Percentiles rank a stretch among this genome's conserved stretches.
Conservation (phyloP, 805 yeast species). For the Scheffersomyces amazonensis region DNA sequence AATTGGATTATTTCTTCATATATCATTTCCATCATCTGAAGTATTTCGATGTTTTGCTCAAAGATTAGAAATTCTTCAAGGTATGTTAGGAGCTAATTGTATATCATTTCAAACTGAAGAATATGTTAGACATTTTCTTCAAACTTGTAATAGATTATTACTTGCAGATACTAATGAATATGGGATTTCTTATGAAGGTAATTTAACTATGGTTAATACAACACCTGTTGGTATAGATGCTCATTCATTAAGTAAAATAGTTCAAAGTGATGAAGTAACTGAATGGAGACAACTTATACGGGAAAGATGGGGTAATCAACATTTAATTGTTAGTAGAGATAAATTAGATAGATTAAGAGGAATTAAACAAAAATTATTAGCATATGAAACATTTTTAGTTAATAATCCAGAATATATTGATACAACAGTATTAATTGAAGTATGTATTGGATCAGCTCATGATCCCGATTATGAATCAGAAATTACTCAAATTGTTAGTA, state of each 20-base stretch:
- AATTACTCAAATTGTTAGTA: constrained; percentile 70
- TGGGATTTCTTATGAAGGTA: constrained; percentile 61
- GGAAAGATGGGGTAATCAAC: constrained; percentile 73
- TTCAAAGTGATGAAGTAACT: constrained; percentile 48
- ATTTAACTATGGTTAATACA: constrained; percentile 52
- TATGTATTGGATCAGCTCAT: constrained; percentile 58
- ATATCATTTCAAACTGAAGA: constrained; percentile 90
- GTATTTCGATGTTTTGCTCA: constrained; percentile 93
- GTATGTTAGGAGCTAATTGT: constrained; percentile 85
- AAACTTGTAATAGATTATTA: constrained; percentile 80
- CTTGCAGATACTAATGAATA: constrained; percentile 74
- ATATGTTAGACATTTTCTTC: constrained; percentile 89
- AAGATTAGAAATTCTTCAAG: constrained; percentile 69
- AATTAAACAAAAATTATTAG: constrained; percentile 78
- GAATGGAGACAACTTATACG: constrained; percentile 70
- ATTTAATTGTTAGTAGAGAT: constrained; percentile 81
- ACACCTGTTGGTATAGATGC: constrained; percentile 83
- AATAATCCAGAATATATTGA: constrained; percentile 70
- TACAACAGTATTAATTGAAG: constrained; percentile 75
- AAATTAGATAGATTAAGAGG: constrained; percentile 87
- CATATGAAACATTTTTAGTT: constrained; percentile 75
- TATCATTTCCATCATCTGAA: constrained; percentile 93
- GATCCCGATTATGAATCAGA: constrained; percentile 71
- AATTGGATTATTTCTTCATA: constrained; percentile 89
- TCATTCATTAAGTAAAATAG: constrained; percentile 44